phyloP scores from a whole-genome alignment of 768 basidiomycete species.

The Boletus eberwhitei region DNA sequence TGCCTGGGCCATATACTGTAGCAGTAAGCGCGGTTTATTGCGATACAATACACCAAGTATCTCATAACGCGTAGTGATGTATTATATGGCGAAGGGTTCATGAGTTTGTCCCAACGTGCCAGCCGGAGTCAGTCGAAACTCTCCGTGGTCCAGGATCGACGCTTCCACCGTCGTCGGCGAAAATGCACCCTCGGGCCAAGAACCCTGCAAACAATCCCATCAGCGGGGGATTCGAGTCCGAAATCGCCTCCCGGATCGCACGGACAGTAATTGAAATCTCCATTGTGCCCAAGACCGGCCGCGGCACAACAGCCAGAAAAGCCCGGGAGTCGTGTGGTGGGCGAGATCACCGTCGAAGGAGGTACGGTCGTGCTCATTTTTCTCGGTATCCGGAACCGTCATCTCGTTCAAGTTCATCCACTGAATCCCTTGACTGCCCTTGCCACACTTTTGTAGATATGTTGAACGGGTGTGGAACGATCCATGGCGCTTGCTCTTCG shows the following conservation, averaged over 20 bases:
- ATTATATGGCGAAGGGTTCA: no score
- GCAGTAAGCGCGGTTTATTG: no score
- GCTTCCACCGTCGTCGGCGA: no score
- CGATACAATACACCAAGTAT: no score
- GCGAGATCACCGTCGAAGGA: constrained; percentile 40
- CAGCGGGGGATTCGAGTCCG: no score
- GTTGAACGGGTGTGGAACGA: constrained; percentile 44
- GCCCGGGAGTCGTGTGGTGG: constrained; percentile 43
- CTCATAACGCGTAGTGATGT: no score
- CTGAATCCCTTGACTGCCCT: neutral
- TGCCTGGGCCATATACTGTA: no score
- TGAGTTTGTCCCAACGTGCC: no score
- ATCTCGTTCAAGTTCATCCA: neutral
- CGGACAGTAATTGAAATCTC: constrained; percentile 46
- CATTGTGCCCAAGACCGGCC: constrained; percentile 39
- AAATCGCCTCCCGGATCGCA: constrained; percentile 19
- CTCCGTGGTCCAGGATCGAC: no score
- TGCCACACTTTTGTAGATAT: constrained; percentile 41
- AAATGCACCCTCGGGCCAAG: no score
- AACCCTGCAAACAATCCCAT: no score
- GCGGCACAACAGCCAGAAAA: constrained; percentile 40
- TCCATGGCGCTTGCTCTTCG: constrained; percentile 59
- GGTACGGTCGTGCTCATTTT: constrained; percentile 27
- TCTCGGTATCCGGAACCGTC: neutral
- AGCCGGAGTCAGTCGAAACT: no score